Conservation (phyloP, 2,329 filamentous ascomycete genomes). For the Falciphora oryzae region DNA sequence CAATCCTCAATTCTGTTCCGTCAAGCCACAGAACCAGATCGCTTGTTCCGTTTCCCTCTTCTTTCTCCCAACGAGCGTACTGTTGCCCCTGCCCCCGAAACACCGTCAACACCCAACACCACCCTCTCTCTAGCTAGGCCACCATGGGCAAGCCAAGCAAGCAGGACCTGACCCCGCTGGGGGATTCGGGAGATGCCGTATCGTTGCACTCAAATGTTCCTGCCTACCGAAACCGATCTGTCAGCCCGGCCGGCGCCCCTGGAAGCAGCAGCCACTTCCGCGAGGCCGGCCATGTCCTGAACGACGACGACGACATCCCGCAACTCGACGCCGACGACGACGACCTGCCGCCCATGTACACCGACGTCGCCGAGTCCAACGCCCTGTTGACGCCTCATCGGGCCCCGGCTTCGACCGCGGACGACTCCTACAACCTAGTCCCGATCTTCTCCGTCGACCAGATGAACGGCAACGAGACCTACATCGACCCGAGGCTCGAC, state of each 20-base stretch:
- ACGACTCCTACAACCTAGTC: slow-evolving; percentile 8
- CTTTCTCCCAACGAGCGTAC: background rate
- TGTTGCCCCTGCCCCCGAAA: too few species aligned
- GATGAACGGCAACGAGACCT: slow-evolving; percentile 32
- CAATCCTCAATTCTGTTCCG: background rate
- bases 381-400: slow-evolving; percentile 5
- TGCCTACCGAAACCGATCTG: background rate
- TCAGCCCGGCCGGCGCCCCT: background rate
- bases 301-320: slow-evolving; percentile 28
- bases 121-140: too few species aligned
- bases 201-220: slow-evolving; percentile 23
- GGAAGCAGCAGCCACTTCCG: slow-evolving; percentile 1
- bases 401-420: slow-evolving; percentile 21
- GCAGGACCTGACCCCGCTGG: background rate
- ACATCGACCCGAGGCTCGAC: slow-evolving; percentile 31
- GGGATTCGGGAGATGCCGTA: slow-evolving; percentile 18
- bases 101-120: background rate
- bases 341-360: slow-evolving; percentile 42
- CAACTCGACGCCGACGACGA: slow-evolving; percentile 25
- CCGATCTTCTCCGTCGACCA: slow-evolving; percentile 22
- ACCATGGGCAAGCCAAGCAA: slow-evolving; percentile 22
- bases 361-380: slow-evolving; percentile 25
- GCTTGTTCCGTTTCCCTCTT: background rate
- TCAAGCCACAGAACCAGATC: background rate
- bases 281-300: background rate